Base-by-base conservation (phyloP, 2,329 filamentous ascomycete genomes). In the Aspergillus versicolor region DNA sequence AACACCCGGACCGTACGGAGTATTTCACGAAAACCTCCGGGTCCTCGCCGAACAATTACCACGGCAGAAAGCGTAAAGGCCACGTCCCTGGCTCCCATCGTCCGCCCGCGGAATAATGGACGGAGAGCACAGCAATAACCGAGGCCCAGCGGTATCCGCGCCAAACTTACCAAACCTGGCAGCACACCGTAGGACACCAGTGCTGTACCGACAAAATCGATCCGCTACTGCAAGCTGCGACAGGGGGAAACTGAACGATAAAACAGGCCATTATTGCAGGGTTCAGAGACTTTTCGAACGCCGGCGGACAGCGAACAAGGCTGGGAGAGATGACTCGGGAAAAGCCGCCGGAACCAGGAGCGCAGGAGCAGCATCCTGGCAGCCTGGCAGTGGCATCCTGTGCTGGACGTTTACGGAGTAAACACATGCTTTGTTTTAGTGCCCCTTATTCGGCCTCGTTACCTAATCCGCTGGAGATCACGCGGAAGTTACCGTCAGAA, bases 331-430 rank as follows among this genome's bases (percentile, higher is more conserved):
- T 17, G 15, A 40, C 50, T 52, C 50, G 50, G 50, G 50, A 45
- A 52, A 52, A 52, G 17, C 50, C 50, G 50, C 50, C 50, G 50
- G 21, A 38, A 27, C 42, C 41, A 44, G 19, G 41, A 38, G 21
- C 30, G n/a, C 41, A 52, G 38, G 50, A 52, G 50, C 48, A 12
- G 12, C 22, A 51, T 51, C 48, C 48, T 50, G 48, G 32, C 22
- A 9, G 8, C 6, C 37, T 51, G 19, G 21, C 19, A 19, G 19
- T 51, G 19, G 21, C 21, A 21, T 21, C 21, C 21, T 21, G 21
- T n/a, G 34, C 17, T 40, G n/a, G 5, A 27, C 22, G 24, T 37
- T 37, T 15, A n/a, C n/a, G n/a, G n/a, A n/a, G n/a, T n/a, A 7
- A 7, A 32, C 46, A 48, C 46, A 48, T 48, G 46, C 30, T 38